Evolutionary conservation across 768 basidiomycete species (phyloP).

Genomic region (Terana coerulea): DNA sequence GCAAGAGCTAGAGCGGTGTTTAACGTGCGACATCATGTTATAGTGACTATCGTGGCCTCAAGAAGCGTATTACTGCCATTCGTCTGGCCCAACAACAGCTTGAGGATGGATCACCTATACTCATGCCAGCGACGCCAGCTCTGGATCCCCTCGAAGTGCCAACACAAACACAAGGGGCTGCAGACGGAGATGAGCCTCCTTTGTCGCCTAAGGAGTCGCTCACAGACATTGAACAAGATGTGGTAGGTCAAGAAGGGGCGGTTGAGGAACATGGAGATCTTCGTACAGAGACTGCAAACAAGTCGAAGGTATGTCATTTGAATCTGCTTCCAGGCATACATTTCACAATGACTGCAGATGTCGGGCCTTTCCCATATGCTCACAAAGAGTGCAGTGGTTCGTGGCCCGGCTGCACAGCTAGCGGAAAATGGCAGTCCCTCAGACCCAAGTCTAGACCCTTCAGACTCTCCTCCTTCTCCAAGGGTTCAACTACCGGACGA

Average conservation of each 20-base stretch:
- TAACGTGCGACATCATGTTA: not conserved
- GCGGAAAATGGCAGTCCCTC: not conserved
- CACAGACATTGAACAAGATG: not conserved
- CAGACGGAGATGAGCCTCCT: not conserved
- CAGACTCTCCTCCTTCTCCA: not conserved
- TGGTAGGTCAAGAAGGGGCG: not conserved
- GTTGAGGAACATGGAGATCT: not conserved
- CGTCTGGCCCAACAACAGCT: conserved; percentile 23
- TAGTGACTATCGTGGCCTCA: conserved; percentile 72
- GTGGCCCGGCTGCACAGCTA: not conserved
- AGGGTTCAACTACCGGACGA: not conserved
- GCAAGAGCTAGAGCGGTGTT: not conserved
- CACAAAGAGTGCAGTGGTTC: not conserved
- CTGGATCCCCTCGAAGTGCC: not conserved
- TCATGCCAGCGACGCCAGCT: conserved; percentile 9
- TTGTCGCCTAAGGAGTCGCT: not conserved
- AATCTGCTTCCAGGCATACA: too few species aligned
- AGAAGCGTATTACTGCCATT: conserved; percentile 59
- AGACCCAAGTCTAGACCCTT: not conserved
- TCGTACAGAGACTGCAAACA: not conserved
- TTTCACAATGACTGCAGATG: too few species aligned
- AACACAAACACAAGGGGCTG: not conserved
- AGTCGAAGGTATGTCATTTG: not conserved
- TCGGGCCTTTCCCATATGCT: too few species aligned
- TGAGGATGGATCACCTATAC: not conserved